Evolutionary conservation across 2,329 filamentous ascomycete species (phyloP), one percentile per base, ranked within the genome.

Genomic region (Aureobasidium melanogenum): DNA sequence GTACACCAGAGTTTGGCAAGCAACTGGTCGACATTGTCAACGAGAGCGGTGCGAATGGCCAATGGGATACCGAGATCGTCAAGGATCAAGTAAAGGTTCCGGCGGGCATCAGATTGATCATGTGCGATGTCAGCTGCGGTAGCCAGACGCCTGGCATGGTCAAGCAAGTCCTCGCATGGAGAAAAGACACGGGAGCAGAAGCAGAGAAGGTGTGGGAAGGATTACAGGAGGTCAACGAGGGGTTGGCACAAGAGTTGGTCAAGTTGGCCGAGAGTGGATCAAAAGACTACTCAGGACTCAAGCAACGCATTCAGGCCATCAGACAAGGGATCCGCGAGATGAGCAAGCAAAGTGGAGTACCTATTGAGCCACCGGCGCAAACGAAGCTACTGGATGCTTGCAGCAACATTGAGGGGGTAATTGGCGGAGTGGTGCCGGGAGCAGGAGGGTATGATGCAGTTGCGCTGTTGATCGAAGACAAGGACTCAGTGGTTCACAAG

Each of bases 41-140:
- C 46, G 82, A 85, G 61, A 75, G 75, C 17, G 74, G 78, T 50
- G 70, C 73, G 2, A 68, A 72, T 4, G 69, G 72, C 4, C 75
- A 76, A 26, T 99, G 94, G 94, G 92, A 97, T 68, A 87, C 86
- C 0, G 85, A 91, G 68, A 85, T 95, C 52, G 75, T 77, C 34
- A 88, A 90, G 68, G 84, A 86, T 5, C 82, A 80, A 17, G 85
- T 93, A 57, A 81, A 80, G 63, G 80, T 97, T 62, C 92, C 93
- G 0, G 69, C 73, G 0, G 90, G 89, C 0, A 77, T 96, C 66
- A 83, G 88, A 26, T 79, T 97, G 66, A 84, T 95, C 63, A 94
- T 99, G 87, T 96, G 91, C 70, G 94, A 99, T 71, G 94, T 99
- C 7, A 90, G 95, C 72, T 96, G 92, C 71, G 94, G 94, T 34